Conservation (phyloP, 2,329 filamentous ascomycete species). For the Colletotrichum incanum region DNA sequence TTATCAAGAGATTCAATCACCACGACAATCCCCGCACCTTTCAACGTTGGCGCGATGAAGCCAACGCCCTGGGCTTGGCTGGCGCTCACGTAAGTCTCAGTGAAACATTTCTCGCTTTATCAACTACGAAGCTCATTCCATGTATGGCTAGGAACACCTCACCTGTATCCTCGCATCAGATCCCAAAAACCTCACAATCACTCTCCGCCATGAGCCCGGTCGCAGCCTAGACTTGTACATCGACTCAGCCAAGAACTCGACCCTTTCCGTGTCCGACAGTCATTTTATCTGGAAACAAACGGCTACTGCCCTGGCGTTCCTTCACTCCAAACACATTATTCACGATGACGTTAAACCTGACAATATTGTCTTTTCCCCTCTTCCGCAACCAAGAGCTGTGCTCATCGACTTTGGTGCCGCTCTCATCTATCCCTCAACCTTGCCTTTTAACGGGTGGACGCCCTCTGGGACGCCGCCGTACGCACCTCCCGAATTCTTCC, state of each 20-base stretch:
- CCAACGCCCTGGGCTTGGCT: not conserved
- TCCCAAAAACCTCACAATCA: not conserved
- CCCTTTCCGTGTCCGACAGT: not conserved
- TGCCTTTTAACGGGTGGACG: not conserved
- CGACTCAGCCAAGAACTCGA: not conserved
- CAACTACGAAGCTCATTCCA: not conserved
- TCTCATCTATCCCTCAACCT: not conserved
- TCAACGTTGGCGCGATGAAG: not conserved
- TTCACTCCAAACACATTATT: not conserved
- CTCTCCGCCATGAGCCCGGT: slow-evolving; percentile 1
- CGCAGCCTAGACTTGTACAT: not conserved
- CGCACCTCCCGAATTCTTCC: slow-evolving; percentile 11
- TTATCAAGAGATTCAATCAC: not conserved
- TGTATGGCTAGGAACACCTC: not conserved
- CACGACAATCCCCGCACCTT: not conserved
- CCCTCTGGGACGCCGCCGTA: slow-evolving; percentile 11
- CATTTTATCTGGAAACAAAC: not conserved
- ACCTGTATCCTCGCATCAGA: not conserved
- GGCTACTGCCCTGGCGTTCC: not conserved
- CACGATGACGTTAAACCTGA: slow-evolving; percentile 19
- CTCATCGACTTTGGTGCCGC: slow-evolving; percentile 16
- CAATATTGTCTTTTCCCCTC: not conserved
- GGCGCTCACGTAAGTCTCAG: not conserved
- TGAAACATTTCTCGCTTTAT: not conserved
- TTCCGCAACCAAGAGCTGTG: not conserved